phyloP scores from a whole-genome alignment of 1,284 basidiomycete species.

The Inonotus hispidus region DNA sequence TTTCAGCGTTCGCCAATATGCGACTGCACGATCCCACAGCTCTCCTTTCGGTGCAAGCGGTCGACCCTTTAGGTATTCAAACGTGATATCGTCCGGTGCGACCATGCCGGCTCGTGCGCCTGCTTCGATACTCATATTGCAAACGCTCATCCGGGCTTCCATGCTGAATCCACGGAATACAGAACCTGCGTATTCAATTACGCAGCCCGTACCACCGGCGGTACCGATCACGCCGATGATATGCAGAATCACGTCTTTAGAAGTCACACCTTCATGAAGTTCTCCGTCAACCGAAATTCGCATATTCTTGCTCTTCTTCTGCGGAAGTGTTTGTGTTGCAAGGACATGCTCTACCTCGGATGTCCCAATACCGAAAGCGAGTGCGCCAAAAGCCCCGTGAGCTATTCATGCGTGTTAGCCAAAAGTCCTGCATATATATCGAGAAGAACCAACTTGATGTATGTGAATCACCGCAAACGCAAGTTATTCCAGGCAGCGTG shows the following conservation, averaged over 20 bases:
- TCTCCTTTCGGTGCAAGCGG: constrained; percentile 86
- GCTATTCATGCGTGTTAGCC: no score
- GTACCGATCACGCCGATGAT: constrained; percentile 94
- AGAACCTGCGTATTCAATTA: constrained; percentile 92
- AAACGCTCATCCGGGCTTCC: constrained; percentile 96
- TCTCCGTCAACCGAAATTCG: constrained; percentile 87
- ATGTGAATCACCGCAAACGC: constrained; percentile 95
- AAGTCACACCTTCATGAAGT: constrained; percentile 83
- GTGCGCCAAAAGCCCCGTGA: constrained; percentile 93
- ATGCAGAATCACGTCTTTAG: constrained; percentile 93
- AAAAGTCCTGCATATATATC: no score
- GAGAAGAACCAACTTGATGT: constrained; percentile 59
- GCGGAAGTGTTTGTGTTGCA: constrained; percentile 90
- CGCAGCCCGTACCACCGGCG: constrained; percentile 88
- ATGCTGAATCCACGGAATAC: constrained; percentile 90
- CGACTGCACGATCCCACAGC: constrained; percentile 84
- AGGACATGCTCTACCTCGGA: constrained; percentile 97
- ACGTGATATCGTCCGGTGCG: constrained; percentile 86
- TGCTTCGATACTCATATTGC: constrained; percentile 98
- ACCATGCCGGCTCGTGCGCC: constrained; percentile 96
- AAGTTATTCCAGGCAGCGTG: constrained; percentile 92
- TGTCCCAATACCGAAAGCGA: constrained; percentile 95
- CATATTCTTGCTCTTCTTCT: constrained; percentile 96
- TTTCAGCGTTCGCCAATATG: constrained; percentile 85
- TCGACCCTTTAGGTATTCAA: constrained; percentile 73